Evolutionary conservation across 148 eudicot species (phyloP).

Genomic region (Euryodendron excelsum): DNA sequence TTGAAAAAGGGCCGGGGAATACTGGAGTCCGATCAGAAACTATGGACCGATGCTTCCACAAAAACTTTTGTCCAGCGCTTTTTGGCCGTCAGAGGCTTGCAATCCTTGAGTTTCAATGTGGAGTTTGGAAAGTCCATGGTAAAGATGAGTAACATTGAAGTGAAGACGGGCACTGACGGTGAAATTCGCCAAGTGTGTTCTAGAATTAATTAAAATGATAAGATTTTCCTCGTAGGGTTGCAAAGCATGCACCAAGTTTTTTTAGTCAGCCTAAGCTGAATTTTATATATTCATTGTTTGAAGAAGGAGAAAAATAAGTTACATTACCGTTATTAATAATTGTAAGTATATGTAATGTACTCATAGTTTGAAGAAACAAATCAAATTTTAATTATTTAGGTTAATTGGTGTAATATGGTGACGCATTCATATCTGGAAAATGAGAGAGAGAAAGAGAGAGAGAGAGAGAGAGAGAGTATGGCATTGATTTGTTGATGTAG

Average conservation of each 20-base stretch:
- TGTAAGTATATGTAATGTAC: neutral
- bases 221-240: neutral
- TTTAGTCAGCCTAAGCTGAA: too few species aligned
- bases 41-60: constrained; percentile 27
- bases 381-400: neutral
- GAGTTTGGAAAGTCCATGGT: constrained; percentile 40
- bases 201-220: constrained; percentile 13
- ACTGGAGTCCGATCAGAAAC: constrained; percentile 30
- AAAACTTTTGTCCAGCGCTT: constrained; percentile 17
- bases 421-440: too few species aligned
- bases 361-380: neutral
- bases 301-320: too few species aligned
- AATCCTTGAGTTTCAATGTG: constrained; percentile 8
- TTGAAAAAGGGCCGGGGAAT: constrained; percentile 23
- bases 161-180: constrained; percentile 24
- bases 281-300: too few species aligned
- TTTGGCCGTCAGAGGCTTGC: constrained; percentile 22
- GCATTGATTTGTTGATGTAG: too few species aligned
- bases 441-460: too few species aligned
- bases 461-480: too few species aligned
- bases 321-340: neutral
- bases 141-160: constrained; percentile 34
- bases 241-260: neutral
- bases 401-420: too few species aligned
- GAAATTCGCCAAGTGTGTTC: constrained; percentile 32